A percentile compares a stretch with the other conserved stretches of the same genome.
Conservation (phyloP, 257 asterid species). For the Ophiorrhiza pumila region DNA sequence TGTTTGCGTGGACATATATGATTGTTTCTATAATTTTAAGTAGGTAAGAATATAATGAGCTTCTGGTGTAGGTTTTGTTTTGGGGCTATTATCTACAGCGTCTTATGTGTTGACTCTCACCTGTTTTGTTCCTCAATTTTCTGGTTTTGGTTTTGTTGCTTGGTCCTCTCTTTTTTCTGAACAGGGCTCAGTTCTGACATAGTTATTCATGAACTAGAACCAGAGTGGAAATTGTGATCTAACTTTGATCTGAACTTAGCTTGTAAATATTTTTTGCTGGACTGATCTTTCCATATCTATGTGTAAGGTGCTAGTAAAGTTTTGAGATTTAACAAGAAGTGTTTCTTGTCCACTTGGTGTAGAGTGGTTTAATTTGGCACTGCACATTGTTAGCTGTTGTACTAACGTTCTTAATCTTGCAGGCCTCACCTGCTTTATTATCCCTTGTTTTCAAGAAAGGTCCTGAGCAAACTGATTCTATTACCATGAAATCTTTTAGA, state of each 20-base stretch:
- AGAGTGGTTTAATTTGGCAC: background rate
- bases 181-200: background rate
- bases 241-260: background rate
- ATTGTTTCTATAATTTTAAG: too few species aligned
- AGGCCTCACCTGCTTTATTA: conserved; percentile 24
- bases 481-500: conserved; percentile 39
- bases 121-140: background rate
- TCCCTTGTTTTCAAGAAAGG: conserved; percentile 24
- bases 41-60: background rate
- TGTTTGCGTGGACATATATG: background rate
- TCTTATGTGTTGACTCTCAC: background rate
- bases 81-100: background rate
- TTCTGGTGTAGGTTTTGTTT: background rate
- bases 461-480: conserved; percentile 39
- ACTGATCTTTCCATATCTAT: too few species aligned
- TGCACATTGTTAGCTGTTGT: background rate
- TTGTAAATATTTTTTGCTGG: background rate
- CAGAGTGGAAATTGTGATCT: background rate
- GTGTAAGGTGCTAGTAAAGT: too few species aligned
- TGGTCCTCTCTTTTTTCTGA: background rate
- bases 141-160: background rate
- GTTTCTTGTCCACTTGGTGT: background rate
- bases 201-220: background rate
- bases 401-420: background rate
- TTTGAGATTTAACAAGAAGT: background rate